Evolutionary conservation across 1,139 yeast species (phyloP).

Genomic region (Debaryomyces sp.): DNA sequence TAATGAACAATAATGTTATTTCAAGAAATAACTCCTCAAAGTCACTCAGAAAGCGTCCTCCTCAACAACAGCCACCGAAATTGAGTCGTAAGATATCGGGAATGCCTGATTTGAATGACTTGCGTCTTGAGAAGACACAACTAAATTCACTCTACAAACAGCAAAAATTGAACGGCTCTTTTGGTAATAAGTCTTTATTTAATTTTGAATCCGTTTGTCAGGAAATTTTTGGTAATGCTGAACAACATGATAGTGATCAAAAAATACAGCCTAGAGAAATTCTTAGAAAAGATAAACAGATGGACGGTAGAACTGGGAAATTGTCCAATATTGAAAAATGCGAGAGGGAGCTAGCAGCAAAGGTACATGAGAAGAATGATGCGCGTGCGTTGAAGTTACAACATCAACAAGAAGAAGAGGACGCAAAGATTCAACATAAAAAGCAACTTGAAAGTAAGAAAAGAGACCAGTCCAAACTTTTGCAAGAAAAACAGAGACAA

Average conservation of each 20-base stretch:
- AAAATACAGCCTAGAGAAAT: background rate
- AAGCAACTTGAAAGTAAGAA: slow-evolving; percentile 9
- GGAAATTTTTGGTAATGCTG: slow-evolving; percentile 28
- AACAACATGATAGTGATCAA: background rate
- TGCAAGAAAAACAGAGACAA: slow-evolving; percentile 32
- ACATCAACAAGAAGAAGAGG: slow-evolving; percentile 12
- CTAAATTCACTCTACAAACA: slow-evolving; percentile 6
- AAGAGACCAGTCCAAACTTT: slow-evolving; percentile 22
- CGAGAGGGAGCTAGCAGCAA: slow-evolving; percentile 35
- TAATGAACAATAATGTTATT: slow-evolving; percentile 29
- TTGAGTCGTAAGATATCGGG: slow-evolving; percentile 31
- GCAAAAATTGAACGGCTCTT: slow-evolving; percentile 14
- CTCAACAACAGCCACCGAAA: slow-evolving; percentile 21
- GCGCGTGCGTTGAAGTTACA: slow-evolving; percentile 27
- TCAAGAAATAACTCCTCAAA: slow-evolving; percentile 28
- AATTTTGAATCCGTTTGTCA: slow-evolving; percentile 38
- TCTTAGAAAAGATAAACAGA: background rate
- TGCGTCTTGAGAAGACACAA: slow-evolving; percentile 3
- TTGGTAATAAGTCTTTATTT: slow-evolving; percentile 28
- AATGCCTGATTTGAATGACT: slow-evolving; percentile 17
- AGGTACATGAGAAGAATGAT: slow-evolving; percentile 32
- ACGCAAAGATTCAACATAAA: slow-evolving; percentile 7
- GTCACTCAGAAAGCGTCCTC: slow-evolving; percentile 18
- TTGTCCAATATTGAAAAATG: slow-evolving; percentile 18
- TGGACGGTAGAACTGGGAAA: background rate